Percentiles rank a stretch among this genome's conserved stretches.
phyloP scores from a whole-genome alignment of 306 rosid genomes.

The Styphnolobium japonicum region DNA sequence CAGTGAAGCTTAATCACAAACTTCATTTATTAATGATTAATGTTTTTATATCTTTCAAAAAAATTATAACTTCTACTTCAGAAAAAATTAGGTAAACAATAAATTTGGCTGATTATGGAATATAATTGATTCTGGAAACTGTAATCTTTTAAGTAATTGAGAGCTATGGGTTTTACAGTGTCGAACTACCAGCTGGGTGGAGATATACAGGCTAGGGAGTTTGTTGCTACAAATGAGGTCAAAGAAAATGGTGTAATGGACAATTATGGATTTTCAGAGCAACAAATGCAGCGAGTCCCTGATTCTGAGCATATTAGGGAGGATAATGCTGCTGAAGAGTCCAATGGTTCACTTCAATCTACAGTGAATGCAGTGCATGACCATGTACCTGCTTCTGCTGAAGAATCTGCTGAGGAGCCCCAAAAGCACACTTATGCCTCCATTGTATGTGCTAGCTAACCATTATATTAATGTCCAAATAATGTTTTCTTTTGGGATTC shows the following conservation, averaged over 20 bases:
- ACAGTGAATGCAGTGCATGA: conserved; percentile 53
- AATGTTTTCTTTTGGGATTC: conserved; percentile 11
- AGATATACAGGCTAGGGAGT: conserved; percentile 75
- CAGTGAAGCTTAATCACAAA: background rate
- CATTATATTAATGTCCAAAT: background rate
- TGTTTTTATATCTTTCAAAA: background rate
- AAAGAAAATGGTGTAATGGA: conserved; percentile 68
- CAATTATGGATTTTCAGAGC: conserved; percentile 68
- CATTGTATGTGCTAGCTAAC: conserved; percentile 57
- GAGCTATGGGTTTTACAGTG: conserved; percentile 52
- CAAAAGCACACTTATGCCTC: conserved; percentile 97
- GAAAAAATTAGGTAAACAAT: conserved; percentile 1
- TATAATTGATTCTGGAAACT: background rate
- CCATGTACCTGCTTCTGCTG: conserved; percentile 58
- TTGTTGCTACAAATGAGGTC: conserved; percentile 53
- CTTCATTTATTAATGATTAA: background rate
- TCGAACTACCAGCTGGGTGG: conserved; percentile 66
- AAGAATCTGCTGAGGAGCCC: conserved; percentile 81
- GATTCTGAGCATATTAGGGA: conserved; percentile 61
- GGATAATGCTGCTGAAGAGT: conserved; percentile 51
- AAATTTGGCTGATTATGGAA: background rate
- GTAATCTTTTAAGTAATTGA: conserved; percentile 14
- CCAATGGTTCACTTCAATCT: conserved; percentile 64
- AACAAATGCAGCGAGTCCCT: conserved; percentile 55
- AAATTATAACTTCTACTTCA: background rate